phyloP scores from a whole-genome alignment of 2,329 filamentous ascomycete species.

The Microascus cirrosus region DNA sequence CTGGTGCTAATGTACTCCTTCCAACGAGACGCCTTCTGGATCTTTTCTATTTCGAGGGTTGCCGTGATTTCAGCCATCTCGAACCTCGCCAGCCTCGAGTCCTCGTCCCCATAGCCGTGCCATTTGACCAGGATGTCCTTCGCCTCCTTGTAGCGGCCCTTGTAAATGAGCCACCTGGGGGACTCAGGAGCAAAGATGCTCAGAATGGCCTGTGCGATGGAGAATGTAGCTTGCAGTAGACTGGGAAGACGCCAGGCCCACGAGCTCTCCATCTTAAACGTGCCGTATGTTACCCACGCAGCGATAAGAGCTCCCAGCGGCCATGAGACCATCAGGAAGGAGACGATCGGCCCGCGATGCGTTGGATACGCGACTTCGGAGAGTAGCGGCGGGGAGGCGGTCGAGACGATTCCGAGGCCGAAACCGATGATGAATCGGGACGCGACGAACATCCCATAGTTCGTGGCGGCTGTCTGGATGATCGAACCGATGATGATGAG shows the following conservation, averaged over 20 bases:
- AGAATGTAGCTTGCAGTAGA: constrained; percentile 12
- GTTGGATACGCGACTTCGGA: constrained; percentile 22
- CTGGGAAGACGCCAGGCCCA: constrained; percentile 18
- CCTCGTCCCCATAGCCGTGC: constrained; percentile 28
- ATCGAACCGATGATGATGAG: constrained; percentile 17
- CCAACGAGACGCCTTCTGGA: constrained; percentile 10
- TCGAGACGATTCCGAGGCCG: constrained; percentile 17
- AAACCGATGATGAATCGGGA: constrained; percentile 20
- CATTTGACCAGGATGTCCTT: constrained; percentile 22
- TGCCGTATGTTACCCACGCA: constrained; percentile 17
- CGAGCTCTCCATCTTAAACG: constrained; percentile 11
- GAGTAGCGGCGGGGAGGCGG: constrained; percentile 19
- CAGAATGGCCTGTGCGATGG: constrained; percentile 11
- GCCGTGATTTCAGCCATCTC: constrained; percentile 19
- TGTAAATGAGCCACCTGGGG: constrained; percentile 9
- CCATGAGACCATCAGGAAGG: not conserved
- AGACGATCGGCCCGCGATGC: constrained; percentile 30
- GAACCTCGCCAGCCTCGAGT: constrained; percentile 11
- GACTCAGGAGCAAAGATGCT: constrained; percentile 16
- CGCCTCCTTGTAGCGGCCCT: constrained; percentile 3
- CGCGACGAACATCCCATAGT: constrained; percentile 16
- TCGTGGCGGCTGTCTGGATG: constrained; percentile 18
- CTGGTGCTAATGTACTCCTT: constrained; percentile 12
- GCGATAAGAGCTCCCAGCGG: constrained; percentile 6
- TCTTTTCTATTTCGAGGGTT: constrained; percentile 13